A percentile compares a stretch with the other conserved stretches of the same genome.
These are phyloP conservation scores for Wallacemonas sp. DNA, from an alignment of 208 protist species.

Conservation along the genomic window DNA sequence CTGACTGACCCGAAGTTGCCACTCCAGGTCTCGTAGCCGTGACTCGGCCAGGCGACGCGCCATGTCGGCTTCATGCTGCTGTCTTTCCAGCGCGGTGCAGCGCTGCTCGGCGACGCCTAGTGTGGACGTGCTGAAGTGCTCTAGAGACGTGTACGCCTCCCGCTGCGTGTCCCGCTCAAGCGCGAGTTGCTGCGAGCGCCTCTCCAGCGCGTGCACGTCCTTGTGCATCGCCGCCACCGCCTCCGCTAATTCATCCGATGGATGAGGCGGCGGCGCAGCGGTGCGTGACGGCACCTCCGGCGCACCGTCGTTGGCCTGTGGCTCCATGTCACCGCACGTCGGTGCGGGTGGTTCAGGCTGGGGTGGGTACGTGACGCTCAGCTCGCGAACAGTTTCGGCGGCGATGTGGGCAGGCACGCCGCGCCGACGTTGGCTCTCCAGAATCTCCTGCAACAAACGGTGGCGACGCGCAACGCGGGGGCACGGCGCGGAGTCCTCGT, in stretches of 20 bases:
- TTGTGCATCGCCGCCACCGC: slow-evolving; percentile 5
- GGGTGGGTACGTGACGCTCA: neutral
- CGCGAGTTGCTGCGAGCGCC: slow-evolving; percentile 21
- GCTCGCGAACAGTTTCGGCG: neutral
- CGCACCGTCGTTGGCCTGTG: too few species aligned
- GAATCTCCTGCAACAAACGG: neutral
- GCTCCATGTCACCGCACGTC: too few species aligned
- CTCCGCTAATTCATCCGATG: neutral
- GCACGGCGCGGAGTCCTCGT: neutral
- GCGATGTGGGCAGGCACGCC: neutral
- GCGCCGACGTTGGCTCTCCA: neutral
- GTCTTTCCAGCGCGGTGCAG: slow-evolving; percentile 17
- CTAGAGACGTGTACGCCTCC: slow-evolving; percentile 7
- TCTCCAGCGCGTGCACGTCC: slow-evolving; percentile 24
- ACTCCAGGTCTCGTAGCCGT: slow-evolving; percentile 14
- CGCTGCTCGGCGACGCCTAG: slow-evolving; percentile 4
- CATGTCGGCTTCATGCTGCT: slow-evolving; percentile 16
- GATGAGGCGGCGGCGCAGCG: neutral
- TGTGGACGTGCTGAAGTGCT: neutral
- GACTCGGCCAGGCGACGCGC: slow-evolving; percentile 16
- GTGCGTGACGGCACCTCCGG: too few species aligned
- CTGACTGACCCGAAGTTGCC: slow-evolving; percentile 12
- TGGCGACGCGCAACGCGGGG: neutral
- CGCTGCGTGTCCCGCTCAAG: slow-evolving; percentile 16
- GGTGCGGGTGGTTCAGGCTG: too few species aligned